These are phyloP conservation scores for Cercospora berteroae DNA, from an alignment of 2,329 filamentous ascomycete species.

Conservation along the genomic window DNA sequence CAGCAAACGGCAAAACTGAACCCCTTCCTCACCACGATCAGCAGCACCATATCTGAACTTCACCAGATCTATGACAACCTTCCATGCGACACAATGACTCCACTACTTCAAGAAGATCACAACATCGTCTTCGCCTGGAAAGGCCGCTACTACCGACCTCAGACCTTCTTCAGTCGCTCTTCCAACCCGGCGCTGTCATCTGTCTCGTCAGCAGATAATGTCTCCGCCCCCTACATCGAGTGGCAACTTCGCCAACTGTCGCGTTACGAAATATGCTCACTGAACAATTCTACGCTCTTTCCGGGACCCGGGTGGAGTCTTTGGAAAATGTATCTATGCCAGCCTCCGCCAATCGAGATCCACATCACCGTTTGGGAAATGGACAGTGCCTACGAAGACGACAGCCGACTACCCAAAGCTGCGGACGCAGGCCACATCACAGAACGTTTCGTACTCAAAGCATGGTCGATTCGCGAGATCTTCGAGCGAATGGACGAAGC, in stretches of 20 bases:
- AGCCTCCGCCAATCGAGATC: constrained; percentile 5
- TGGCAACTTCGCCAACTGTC: constrained; percentile 15
- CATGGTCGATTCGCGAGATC: constrained; percentile 11
- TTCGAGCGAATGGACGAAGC: constrained; percentile 13
- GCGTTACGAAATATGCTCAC: background rate
- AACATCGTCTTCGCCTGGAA: constrained; percentile 7
- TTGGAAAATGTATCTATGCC: constrained; percentile 15
- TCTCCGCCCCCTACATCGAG: background rate
- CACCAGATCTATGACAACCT: constrained; percentile 8
- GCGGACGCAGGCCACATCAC: background rate
- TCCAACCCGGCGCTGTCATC: background rate
- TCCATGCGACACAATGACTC: background rate
- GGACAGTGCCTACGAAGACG: background rate
- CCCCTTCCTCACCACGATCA: constrained; percentile 10
- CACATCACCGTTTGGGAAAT: constrained; percentile 10
- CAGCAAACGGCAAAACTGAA: constrained; percentile 5
- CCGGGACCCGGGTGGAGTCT: background rate
- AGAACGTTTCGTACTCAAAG: constrained; percentile 1
- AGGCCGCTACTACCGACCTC: constrained; percentile 2
- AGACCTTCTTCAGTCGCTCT: constrained; percentile 11
- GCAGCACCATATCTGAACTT: background rate
- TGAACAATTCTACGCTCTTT: background rate
- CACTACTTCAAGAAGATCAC: background rate
- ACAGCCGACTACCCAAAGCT: background rate
- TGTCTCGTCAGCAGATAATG: background rate